Evolutionary conservation across 192 early-diverging fungal species (phyloP), one percentile per base, ranked within the genome.

Genomic region (Rhizoclosmatium sp.): DNA sequence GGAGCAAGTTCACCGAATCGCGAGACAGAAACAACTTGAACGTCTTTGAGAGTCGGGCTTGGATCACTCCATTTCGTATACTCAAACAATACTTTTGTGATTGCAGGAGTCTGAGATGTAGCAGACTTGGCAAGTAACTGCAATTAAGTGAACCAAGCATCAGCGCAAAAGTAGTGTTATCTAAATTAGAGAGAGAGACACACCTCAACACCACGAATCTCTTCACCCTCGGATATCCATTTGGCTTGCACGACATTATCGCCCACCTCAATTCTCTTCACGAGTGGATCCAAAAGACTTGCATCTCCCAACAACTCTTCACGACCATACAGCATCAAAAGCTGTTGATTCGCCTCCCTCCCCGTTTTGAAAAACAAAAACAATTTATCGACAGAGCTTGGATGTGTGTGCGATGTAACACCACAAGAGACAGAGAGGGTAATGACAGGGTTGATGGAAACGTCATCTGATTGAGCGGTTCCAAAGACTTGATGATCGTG

Each of bases 1-100:
- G 23, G 42, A 12, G 75, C 75, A 9, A 59, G 47, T 44, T 76
- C 75, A 12, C 75, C 75, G 51, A 76, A 76, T 46, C 66, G 75
- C 14, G 54, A 59, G 23, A 66, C 75, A 10, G 75, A 76, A 5
- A 76, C 47, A 48, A 76, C 47, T 19, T 42, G 40, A 39, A 67
- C 19, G 9, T 61, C 66, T n/a, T 42, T 39, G 41, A 65, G 4
- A 2, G 40, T 45, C 2, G 72, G 72, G 12, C n/a, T 47, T 2
- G 21, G 7, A 5, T 61, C 9, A 47, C 19, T 23, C 54, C 45
- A 19, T 5, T 4, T 5, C 16, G 44, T 47, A 41, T 66, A 65
- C 42, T 76, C 60, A 66, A 76, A 76, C 2, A 76, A 48, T 19
- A 76, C 75, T 1, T 64, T 61, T 5, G 65, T 45, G 16, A 66